Evolutionary conservation across 2,329 filamentous ascomycete genomes (phyloP).

Genomic region (Arthroderma sp.): DNA sequence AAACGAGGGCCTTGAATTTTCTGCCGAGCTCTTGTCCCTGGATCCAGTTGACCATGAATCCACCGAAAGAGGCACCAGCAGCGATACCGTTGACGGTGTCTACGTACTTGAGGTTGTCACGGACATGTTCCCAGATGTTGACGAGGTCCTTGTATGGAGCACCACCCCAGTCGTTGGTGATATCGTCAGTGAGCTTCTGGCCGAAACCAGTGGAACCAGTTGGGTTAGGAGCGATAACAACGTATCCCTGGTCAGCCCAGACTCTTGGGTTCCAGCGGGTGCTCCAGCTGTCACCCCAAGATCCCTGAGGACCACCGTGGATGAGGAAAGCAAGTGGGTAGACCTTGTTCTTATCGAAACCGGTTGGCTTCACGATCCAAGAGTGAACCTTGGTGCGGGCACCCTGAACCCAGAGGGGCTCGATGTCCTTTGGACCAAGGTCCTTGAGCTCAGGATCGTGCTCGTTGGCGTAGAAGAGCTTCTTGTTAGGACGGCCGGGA

Average conservation of each 20-base stretch:
- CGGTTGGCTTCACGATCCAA: constrained; percentile 33
- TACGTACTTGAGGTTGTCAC: constrained; percentile 26
- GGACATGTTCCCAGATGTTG: constrained; percentile 61
- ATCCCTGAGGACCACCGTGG: constrained; percentile 70
- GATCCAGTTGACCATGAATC: constrained; percentile 60
- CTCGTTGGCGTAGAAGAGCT: constrained; percentile 28
- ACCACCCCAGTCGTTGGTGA: constrained; percentile 71
- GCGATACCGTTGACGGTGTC: constrained; percentile 31
- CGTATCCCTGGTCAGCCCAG: constrained; percentile 77
- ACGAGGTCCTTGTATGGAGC: constrained; percentile 73
- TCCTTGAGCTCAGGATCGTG: constrained; percentile 29
- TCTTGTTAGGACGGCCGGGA: constrained; percentile 20
- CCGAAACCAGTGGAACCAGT: constrained; percentile 77
- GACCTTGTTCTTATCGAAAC: constrained; percentile 57
- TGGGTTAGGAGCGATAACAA: constrained; percentile 70
- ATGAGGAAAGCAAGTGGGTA: constrained; percentile 72
- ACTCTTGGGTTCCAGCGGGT: constrained; percentile 77
- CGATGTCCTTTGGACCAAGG: constrained; percentile 25
- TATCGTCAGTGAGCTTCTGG: constrained; percentile 63
- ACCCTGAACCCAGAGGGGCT: constrained; percentile 29
- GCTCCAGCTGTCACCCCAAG: constrained; percentile 65
- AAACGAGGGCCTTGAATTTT: constrained; percentile 77
- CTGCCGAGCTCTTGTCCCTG: constrained; percentile 74
- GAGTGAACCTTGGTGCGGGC: constrained; percentile 31
- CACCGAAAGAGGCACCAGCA: constrained; percentile 33